Conservation (phyloP, 177 flowering plant species). For the Telopea speciosissima region DNA sequence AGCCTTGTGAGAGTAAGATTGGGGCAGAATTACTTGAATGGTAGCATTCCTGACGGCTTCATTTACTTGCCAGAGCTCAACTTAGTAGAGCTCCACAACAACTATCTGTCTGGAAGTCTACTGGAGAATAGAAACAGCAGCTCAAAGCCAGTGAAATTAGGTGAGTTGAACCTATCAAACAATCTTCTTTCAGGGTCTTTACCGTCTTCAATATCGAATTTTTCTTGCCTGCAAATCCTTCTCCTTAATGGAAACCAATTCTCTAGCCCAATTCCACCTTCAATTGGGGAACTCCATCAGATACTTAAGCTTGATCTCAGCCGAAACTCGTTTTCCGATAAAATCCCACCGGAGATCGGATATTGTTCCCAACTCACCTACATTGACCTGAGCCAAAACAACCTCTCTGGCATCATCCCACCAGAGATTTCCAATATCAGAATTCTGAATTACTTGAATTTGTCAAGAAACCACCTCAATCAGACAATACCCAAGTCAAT, state of each 20-base stretch:
- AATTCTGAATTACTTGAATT: slow-evolving; percentile 73
- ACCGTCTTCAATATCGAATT: slow-evolving; percentile 69
- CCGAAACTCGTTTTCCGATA: slow-evolving; percentile 45
- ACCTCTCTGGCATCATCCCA: slow-evolving; percentile 71
- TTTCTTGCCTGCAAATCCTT: slow-evolving; percentile 65
- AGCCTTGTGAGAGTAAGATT: slow-evolving; percentile 67
- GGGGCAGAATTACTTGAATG: slow-evolving; percentile 86
- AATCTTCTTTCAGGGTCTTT: slow-evolving; percentile 68
- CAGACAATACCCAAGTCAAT: slow-evolving; percentile 62
- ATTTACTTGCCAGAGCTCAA: slow-evolving; percentile 68
- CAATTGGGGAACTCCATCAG: slow-evolving; percentile 62
- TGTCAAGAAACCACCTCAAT: slow-evolving; percentile 73
- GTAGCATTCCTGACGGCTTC: slow-evolving; percentile 69
- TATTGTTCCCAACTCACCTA: slow-evolving; percentile 54
- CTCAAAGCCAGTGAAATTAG: slow-evolving; percentile 39
- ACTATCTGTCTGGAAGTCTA: slow-evolving; percentile 55
- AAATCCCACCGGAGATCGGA: slow-evolving; percentile 66
- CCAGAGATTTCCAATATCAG: slow-evolving; percentile 45
- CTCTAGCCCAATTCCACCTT: slow-evolving; percentile 66
- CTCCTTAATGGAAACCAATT: slow-evolving; percentile 63
- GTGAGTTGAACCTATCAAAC: slow-evolving; percentile 73
- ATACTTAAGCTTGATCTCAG: slow-evolving; percentile 71
- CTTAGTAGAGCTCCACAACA: slow-evolving; percentile 63
- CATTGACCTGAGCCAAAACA: slow-evolving; percentile 85
- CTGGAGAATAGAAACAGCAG: slow-evolving; percentile 41